A percentile compares a stretch with the other conserved stretches of the same genome.
phyloP scores from a whole-genome alignment of 352 stramenopile genomes.

The Blastocystis sp. region DNA sequence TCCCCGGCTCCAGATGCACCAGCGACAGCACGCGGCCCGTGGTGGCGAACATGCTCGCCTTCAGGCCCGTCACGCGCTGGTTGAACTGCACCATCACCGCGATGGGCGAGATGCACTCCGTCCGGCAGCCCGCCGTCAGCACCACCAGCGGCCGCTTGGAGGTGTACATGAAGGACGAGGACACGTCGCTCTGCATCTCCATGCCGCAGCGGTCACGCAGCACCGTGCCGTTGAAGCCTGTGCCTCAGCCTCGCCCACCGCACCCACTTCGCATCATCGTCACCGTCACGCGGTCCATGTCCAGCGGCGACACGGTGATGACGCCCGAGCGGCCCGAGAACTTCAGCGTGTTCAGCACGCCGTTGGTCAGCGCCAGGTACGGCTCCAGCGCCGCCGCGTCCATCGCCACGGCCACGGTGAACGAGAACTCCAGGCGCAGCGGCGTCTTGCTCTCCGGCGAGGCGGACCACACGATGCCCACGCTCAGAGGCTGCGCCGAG shows the following conservation, averaged over 20 bases:
- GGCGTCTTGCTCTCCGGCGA: background rate
- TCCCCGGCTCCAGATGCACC: background rate
- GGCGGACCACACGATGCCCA: background rate
- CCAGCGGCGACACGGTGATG: background rate
- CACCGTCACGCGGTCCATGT: background rate
- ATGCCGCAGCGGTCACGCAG: background rate
- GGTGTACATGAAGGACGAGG: background rate
- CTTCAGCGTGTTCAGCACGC: background rate
- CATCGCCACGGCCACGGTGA: background rate
- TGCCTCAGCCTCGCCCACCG: background rate
- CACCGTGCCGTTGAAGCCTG: background rate
- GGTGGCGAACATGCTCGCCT: background rate
- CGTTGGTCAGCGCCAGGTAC: conserved; percentile 14
- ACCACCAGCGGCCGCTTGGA: background rate
- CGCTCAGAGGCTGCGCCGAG: background rate
- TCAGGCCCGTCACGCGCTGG: background rate
- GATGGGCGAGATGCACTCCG: background rate
- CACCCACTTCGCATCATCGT: background rate
- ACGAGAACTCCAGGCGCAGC: background rate
- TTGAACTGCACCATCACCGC: background rate
- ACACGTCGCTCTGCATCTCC: background rate
- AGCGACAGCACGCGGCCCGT: background rate
- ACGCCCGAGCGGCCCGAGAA: background rate
- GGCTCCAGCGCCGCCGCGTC: background rate
- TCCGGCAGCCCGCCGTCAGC: background rate